Evolutionary conservation across 164 flowering plant species (phyloP).

Genomic region (Stephania yunnanensis): DNA sequence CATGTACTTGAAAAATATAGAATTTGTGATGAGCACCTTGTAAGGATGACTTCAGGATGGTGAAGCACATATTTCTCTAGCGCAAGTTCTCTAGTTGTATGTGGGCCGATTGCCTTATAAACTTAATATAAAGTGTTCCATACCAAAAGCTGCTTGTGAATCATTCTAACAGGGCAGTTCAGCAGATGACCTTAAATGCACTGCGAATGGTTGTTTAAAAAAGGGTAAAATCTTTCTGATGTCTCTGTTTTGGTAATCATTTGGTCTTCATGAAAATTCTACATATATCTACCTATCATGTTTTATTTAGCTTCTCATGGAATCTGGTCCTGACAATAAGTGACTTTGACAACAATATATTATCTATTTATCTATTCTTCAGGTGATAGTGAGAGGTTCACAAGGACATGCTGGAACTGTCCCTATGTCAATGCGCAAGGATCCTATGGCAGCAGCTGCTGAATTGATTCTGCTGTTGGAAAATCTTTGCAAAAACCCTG

Average conservation of each 20-base stretch:
- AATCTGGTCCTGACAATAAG: not conserved
- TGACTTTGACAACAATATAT: not conserved
- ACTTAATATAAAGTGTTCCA: no score
- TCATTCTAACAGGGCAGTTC: no score
- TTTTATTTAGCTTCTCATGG: not conserved
- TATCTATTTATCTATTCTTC: constrained; percentile 19
- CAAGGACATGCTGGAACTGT: constrained; percentile 99
- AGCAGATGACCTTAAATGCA: no score
- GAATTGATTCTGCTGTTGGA: constrained; percentile 78
- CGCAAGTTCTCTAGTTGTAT: no score
- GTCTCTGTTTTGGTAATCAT: not conserved
- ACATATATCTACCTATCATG: not conserved
- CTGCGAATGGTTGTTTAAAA: no score
- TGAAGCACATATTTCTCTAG: no score
- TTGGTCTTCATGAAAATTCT: not conserved
- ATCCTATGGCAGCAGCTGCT: constrained; percentile 95
- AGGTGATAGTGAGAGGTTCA: constrained; percentile 91
- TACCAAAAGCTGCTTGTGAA: no score
- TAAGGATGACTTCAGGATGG: no score
- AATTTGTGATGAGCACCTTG: no score
- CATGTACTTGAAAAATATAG: no score
- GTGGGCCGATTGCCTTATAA: no score
- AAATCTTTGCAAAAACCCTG: constrained; percentile 73
- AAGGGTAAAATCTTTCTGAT: no score
- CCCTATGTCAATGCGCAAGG: constrained; percentile 93